Evolutionary conservation across 148 eudicot genomes (phyloP), one percentile per base, ranked within the genome.

Genomic region (Pharnaceum exiguum): DNA sequence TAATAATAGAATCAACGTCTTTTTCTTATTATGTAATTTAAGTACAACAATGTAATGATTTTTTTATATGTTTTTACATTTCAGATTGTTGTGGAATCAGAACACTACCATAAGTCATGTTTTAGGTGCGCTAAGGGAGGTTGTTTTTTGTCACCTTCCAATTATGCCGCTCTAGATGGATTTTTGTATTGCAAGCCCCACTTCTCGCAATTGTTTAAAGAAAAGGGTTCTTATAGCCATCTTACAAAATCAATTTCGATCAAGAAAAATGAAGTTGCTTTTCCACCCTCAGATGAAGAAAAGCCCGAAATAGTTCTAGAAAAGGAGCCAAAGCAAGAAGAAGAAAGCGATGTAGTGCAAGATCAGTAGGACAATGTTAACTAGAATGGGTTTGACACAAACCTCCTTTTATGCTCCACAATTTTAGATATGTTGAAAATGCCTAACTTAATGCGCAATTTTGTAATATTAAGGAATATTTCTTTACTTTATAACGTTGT

Each of bases 61-160:
- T 1, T 36, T 4, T 19, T 2, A 2, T 13, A 13, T 40, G 2
- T 8, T 10, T 16, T 19, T 1, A 29, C 25, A 29, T 1, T 2
- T 26, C 38, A 85, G 94, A 79, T 82, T 46, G 72, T 83, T 9
- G 86, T 90, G 52, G 95, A 90, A 62, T 82, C 89, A 33, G 83
- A 77, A 35, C 79, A 87, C 55, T 90, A 82, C 67, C 95, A 90
- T 69, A 82, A 87, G 59, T 49, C 76, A 27, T 90, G 97, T 76
- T 90, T 90, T 65, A 75, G 71, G 69, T 90, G 97, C 48, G 89
- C 95, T 19, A 78, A 84, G 40, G 93, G 93, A 62, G 95, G 93
- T 1, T 87, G 97, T 55, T 58, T 55, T 26, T 64, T 90, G 5
- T 66, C 79, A 9, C 35, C 93, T 7, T 90, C 95, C 15, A 66